These are phyloP conservation scores for Diutina rugosa DNA, from an alignment of 1,139 yeast species.

Conservation along the genomic window DNA sequence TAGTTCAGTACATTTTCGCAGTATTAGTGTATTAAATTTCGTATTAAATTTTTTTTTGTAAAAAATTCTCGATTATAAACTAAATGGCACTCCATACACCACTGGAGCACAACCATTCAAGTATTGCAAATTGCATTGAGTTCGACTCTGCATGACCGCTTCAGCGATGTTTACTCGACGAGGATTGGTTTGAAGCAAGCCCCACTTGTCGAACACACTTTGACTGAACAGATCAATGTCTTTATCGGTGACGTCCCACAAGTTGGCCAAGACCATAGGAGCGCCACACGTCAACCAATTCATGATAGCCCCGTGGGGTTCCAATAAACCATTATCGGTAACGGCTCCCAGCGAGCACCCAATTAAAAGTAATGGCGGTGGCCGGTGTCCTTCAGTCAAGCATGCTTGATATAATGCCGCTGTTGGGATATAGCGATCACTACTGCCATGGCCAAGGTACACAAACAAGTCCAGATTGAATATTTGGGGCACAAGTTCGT, in stretches of 20 bases:
- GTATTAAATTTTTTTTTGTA: not conserved
- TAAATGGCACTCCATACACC: slow-evolving; percentile 59
- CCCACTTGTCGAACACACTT: slow-evolving; percentile 49
- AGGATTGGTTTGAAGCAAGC: slow-evolving; percentile 22
- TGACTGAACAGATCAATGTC: slow-evolving; percentile 76
- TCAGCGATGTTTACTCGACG: slow-evolving; percentile 18
- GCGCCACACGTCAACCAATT: slow-evolving; percentile 72
- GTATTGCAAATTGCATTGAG: slow-evolving; percentile 48
- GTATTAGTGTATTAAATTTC: not conserved
- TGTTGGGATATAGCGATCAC: slow-evolving; percentile 61
- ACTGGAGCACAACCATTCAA: slow-evolving; percentile 79
- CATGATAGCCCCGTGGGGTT: slow-evolving; percentile 65
- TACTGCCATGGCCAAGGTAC: slow-evolving; percentile 93
- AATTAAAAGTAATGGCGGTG: slow-evolving; percentile 66
- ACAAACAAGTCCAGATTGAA: slow-evolving; percentile 38
- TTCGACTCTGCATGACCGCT: slow-evolving; percentile 46
- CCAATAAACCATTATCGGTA: slow-evolving; percentile 44
- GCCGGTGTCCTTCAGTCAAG: slow-evolving; percentile 13
- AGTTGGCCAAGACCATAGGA: slow-evolving; percentile 70
- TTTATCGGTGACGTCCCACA: slow-evolving; percentile 97
- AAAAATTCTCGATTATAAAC: not conserved
- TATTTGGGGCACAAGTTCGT: slow-evolving; percentile 19
- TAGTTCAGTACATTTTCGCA: too few relatives aligned
- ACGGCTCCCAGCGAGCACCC: slow-evolving; percentile 88
- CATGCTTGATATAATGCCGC: slow-evolving; percentile 6